Base-by-base conservation (phyloP, 139 green algal species). In the Asterochloris erici region DNA sequence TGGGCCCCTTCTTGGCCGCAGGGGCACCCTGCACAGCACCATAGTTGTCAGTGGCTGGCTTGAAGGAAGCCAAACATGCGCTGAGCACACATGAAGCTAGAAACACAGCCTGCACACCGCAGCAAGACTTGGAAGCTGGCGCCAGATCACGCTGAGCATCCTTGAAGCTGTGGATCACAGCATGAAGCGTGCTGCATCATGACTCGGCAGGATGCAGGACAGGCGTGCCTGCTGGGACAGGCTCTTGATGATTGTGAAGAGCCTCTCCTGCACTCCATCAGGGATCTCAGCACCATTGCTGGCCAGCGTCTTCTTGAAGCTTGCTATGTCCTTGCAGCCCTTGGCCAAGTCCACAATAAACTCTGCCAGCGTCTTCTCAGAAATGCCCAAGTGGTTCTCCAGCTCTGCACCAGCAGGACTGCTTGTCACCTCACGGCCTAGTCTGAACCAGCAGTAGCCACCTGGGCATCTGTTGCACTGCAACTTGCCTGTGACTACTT, bases 311-410 rank as follows among this genome's bases (percentile, higher is more conserved):
- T 81, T 73, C 13, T 91, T 88, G 74, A 98, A 97, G 29, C 88
- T 87, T 64, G 91, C 87, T 0, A 88, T 82, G 54, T 84, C 91
- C 19, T 84, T 86, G 16, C 90, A 79, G 13, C 86, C 89, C 61
- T 91, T 90, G 26, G 93, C 89, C 10, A 95, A 87, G 60, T 98
- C 93, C 38, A 99, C 94, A 9, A 99, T 91, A 76, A 99, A 99
- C 88, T 99, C 97, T 11, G 96, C 91, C 14, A 99, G 86, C 10
- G 94, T 96, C 86, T 97, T 98, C 84, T 99, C 96, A 12, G 90
- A 92, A 17, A 99, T 91, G 15, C 95, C 94, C n/a, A 98, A 75
- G 84, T 99, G 93, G 61, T 93, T 95, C 82, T 99, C 96, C 54
- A 99, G 87, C 89, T 99, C 96, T 96, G 90, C 70, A 86, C 23